Evolutionary conservation across 371 early-diverging fungal genomes (phyloP).

Genomic region (Mortierella sp.): DNA sequence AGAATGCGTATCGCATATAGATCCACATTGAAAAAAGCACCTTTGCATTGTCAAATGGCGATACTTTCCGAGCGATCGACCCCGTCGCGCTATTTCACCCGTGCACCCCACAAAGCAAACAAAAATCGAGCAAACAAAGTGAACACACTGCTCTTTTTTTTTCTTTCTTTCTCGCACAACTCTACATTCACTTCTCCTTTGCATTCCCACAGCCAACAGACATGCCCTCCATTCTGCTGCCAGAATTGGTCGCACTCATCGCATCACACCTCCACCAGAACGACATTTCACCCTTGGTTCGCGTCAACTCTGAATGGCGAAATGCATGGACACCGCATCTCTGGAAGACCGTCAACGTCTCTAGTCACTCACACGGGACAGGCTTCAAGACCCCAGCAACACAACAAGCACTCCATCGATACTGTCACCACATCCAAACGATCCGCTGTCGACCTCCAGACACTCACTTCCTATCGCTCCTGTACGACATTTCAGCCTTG

Average conservation of each 20-base stretch:
- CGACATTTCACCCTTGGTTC: not conserved
- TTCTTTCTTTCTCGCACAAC: not conserved
- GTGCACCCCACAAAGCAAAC: not conserved
- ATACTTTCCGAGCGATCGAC: not conserved
- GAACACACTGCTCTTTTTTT: not conserved
- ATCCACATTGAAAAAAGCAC: not conserved
- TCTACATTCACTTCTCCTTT: not conserved
- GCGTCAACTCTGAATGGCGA: not conserved
- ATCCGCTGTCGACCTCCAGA: not conserved
- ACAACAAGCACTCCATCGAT: constrained; percentile 1
- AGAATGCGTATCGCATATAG: not conserved
- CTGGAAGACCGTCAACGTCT: not conserved
- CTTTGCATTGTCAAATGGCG: not conserved
- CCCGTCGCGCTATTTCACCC: not conserved
- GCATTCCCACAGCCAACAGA: not conserved
- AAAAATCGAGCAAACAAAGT: not conserved
- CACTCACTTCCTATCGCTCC: not conserved
- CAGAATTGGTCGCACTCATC: not conserved
- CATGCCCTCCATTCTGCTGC: not conserved
- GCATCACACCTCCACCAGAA: not conserved
- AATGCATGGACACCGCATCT: not conserved
- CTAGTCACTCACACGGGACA: not conserved
- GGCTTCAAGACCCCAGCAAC: not conserved
- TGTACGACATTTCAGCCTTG: not conserved
- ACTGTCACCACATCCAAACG: not conserved